These are phyloP conservation scores for Crucibulum laeve DNA, from an alignment of 768 basidiomycete genomes.

Conservation along the genomic window DNA sequence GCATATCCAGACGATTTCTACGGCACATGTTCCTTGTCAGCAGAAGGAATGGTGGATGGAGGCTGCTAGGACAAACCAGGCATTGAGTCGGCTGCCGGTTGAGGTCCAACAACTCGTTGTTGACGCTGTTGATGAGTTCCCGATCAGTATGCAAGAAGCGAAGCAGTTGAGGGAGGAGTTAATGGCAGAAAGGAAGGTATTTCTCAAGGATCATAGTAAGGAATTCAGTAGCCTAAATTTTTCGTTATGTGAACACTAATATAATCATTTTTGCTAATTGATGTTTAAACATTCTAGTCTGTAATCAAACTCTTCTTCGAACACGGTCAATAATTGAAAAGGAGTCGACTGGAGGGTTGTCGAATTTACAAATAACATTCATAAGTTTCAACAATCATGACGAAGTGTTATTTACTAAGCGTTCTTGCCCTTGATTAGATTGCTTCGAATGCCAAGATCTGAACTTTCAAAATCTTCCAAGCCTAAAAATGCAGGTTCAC, in stretches of 20 bases:
- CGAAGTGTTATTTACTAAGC: too few relatives aligned
- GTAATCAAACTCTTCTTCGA: too few relatives aligned
- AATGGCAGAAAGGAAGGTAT: constrained; percentile 24
- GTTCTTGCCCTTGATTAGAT: too few relatives aligned
- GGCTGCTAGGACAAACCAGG: constrained; percentile 4
- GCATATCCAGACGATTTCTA: constrained; percentile 15
- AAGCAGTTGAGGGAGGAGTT: constrained; percentile 20
- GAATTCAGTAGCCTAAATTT: neutral
- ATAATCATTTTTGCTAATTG: too few relatives aligned
- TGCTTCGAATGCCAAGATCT: too few relatives aligned
- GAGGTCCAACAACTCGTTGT: constrained; percentile 19
- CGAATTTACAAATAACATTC: too few relatives aligned
- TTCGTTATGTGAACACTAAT: neutral
- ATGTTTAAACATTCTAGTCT: too few relatives aligned
- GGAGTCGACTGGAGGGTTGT: too few relatives aligned
- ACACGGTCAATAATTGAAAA: too few relatives aligned
- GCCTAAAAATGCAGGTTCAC: too few relatives aligned
- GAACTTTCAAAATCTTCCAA: too few relatives aligned
- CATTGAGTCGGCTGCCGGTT: constrained; percentile 13
- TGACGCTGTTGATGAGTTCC: constrained; percentile 17
- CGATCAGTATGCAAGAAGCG: constrained; percentile 21
- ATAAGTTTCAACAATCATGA: too few relatives aligned
- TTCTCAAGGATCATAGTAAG: neutral
- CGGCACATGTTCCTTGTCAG: constrained; percentile 20
- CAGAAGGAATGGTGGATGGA: constrained; percentile 22